Evolutionary conservation across 2,329 filamentous ascomycete species (phyloP).

Genomic region (Nemania diffusa): DNA sequence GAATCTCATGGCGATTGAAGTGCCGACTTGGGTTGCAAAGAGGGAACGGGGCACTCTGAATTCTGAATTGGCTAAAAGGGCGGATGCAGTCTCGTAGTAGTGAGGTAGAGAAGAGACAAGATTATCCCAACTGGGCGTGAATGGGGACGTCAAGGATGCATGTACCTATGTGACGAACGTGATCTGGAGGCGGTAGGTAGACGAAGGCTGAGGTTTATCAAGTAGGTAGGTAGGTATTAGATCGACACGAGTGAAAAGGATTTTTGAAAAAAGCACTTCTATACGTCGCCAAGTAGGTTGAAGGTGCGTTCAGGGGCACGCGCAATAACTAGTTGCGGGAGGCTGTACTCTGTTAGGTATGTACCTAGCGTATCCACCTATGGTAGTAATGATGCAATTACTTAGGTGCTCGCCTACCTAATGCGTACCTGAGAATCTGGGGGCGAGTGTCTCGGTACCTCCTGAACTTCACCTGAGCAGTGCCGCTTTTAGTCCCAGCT

Average conservation of each 20-base stretch:
- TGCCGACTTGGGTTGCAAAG: slow-evolving; percentile 6
- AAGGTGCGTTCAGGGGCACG: neutral
- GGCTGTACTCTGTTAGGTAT: too few species aligned
- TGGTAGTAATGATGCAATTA: slow-evolving; percentile 6
- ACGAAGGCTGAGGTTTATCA: slow-evolving; percentile 13
- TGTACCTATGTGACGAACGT: slow-evolving; percentile 29
- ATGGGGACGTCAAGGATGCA: slow-evolving; percentile 13
- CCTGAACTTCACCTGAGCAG: too few species aligned
- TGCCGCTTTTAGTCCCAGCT: too few species aligned
- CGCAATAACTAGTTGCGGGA: neutral
- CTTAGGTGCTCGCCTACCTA: neutral
- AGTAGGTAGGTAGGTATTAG: neutral
- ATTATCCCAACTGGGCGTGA: neutral
- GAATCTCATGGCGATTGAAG: slow-evolving; percentile 44
- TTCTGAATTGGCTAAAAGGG: slow-evolving; percentile 23
- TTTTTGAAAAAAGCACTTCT: neutral
- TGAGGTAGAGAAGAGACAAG: neutral
- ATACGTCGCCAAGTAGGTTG: neutral
- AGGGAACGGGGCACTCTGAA: neutral
- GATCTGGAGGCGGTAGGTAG: slow-evolving; percentile 1
- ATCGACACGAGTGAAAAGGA: neutral
- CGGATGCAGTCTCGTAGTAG: neutral
- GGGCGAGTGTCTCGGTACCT: neutral
- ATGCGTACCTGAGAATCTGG: neutral
- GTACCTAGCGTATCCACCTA: neutral